phyloP scores from a whole-genome alignment of 805 yeast species.

The Suhomyces prunicola region DNA sequence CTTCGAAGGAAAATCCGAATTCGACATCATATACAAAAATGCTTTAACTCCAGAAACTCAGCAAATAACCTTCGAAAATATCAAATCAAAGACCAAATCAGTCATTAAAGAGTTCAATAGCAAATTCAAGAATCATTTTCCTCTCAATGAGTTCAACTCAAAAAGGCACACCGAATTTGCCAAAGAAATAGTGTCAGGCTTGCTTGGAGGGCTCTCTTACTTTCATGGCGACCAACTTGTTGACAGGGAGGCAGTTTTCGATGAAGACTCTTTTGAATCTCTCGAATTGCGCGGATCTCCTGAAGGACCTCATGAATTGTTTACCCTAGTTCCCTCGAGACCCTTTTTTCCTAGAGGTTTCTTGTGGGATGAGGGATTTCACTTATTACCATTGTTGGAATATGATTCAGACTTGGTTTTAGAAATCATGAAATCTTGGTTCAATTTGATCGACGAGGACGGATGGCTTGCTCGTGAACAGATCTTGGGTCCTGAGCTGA shows the following conservation, averaged over 20 bases:
- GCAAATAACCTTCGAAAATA: conserved; percentile 33
- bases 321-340: conserved; percentile 85
- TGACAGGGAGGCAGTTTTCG: conserved; percentile 65
- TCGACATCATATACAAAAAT: conserved; percentile 61
- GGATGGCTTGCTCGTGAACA: conserved; percentile 99
- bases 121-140: conserved; percentile 51
- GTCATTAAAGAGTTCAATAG: conserved; percentile 42
- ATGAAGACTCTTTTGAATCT: conserved; percentile 65
- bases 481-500: conserved; percentile 86
- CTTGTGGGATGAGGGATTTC: conserved; percentile 99
- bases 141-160: conserved; percentile 39
- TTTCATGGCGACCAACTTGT: conserved; percentile 81
- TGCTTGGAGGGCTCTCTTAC: conserved; percentile 88
- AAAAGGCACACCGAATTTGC: conserved; percentile 56
- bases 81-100: conserved; percentile 32
- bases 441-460: conserved; percentile 73
- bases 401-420: conserved; percentile 81
- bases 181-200: conserved; percentile 72
- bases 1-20: conserved; percentile 71
- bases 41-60: conserved; percentile 38
- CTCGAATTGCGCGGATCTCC: conserved; percentile 49
- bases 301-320: conserved; percentile 77
- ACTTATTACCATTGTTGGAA: conserved; percentile 73
- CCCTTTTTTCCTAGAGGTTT: conserved; percentile 96
- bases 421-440: conserved; percentile 86